A percentile compares a stretch with the other conserved stretches of the same genome.
Conservation (phyloP, 2,329 filamentous ascomycete genomes). For the Xylaria sp. region DNA sequence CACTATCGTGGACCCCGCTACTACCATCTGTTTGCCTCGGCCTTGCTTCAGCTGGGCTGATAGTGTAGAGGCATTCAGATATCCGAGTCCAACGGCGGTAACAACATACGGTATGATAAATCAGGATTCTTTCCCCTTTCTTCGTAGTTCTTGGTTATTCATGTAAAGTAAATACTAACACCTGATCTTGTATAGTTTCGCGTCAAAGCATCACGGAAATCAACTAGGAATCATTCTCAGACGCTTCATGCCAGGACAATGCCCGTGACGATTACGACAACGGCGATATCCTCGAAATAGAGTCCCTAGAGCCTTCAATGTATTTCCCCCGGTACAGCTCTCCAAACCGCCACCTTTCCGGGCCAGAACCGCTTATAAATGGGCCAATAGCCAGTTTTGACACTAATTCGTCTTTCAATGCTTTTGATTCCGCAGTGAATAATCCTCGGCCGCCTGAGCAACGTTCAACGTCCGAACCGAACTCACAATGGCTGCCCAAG, state of each 20-base stretch:
- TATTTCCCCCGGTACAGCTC: slow-evolving; percentile 23
- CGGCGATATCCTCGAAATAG: background rate
- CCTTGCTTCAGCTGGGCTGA: slow-evolving; percentile 43
- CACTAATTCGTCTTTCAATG: background rate
- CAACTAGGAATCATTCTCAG: slow-evolving; percentile 43
- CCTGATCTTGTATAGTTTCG: slow-evolving; percentile 37
- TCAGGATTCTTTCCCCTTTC: background rate
- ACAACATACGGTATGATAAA: slow-evolving; percentile 39
- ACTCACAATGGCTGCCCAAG: slow-evolving; percentile 26
- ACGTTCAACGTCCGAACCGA: slow-evolving; percentile 41
- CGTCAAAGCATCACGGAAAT: slow-evolving; percentile 50
- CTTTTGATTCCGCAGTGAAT: background rate
- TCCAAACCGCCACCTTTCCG: slow-evolving; percentile 30
- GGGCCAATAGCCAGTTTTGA: slow-evolving; percentile 26
- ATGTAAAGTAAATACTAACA: slow-evolving; percentile 2
- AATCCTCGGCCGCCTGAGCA: slow-evolving; percentile 5
- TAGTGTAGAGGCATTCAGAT: slow-evolving; percentile 11
- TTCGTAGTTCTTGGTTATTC: too few relatives aligned
- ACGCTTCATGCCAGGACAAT: slow-evolving; percentile 15
- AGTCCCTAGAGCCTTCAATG: slow-evolving; percentile 19
- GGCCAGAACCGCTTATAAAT: slow-evolving; percentile 26
- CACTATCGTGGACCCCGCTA: slow-evolving; percentile 45
- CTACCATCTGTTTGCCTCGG: slow-evolving; percentile 46
- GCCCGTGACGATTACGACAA: slow-evolving; percentile 2
- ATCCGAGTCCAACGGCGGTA: slow-evolving; percentile 26